Base-by-base conservation (phyloP, 305 asterid genomes). In the Solanum hybrid region DNA sequence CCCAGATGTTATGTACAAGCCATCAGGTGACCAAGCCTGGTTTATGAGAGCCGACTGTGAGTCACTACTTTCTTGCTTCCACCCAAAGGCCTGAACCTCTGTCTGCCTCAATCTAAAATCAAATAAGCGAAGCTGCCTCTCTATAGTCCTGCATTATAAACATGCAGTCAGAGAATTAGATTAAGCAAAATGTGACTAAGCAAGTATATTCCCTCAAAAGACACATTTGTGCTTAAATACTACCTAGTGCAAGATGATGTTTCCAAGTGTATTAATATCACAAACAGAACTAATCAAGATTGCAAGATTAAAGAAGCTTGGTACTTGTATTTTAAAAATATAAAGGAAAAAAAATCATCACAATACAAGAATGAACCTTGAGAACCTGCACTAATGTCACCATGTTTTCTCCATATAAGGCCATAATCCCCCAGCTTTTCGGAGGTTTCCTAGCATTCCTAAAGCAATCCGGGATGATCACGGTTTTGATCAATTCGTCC, bases 21-120 rank as follows among this genome's bases (percentile, higher is more conserved):
- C 99, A 90, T 97, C 98, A 1, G 99, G 99, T 16, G 99, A 97
- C 99, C 99, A 97, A 1, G 97, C 93, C 95, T 97, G 99, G 75
- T 95, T 95, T 92, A 97, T 94, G n/a, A 97, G 97, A 67, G 99
- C 98, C 4, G 99, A 97, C 51, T 97, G 99, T 20, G 98, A 92
- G 14, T 95, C 99, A 36, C 98, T 97, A 87, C 95, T 94, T 92
- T 97, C 98, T 92, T 97, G 99, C 92, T 95, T 95, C 96, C 97
- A 97, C n/a, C 99, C 99, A 16, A 95, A 94, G 5, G 97, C 93
- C 81, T 94, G 98, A 91, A 97, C 86, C 92, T 96, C 99, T 89
- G 92, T 88, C 76, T 91, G 93, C 92, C 98, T 95, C 90, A 92
- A 29, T 91, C 99, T 89, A 24, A 96, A 91, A 90, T 97, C 99